phyloP scores from a whole-genome alignment of 1,284 basidiomycete genomes.

The Irpex sp. region DNA sequence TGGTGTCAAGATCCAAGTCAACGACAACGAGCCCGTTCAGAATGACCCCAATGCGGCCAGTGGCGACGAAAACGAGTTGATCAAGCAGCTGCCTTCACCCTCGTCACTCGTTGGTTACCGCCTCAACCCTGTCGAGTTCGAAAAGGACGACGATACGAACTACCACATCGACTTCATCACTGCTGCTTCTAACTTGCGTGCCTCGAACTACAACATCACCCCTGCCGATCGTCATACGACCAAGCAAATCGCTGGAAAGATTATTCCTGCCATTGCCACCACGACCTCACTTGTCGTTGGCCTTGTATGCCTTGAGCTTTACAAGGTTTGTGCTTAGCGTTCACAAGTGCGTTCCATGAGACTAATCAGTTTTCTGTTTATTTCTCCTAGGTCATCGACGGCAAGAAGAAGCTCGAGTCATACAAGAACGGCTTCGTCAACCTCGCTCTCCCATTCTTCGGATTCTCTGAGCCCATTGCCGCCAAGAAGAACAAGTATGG shows the following conservation, averaged over 20 bases:
- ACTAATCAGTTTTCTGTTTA: too few species aligned
- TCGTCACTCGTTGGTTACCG: conserved; percentile 94
- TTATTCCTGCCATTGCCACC: conserved; percentile 99
- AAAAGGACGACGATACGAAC: conserved; percentile 99
- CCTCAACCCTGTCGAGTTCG: conserved; percentile 93
- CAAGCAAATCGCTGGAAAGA: conserved; percentile 99
- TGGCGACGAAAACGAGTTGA: conserved; percentile 50
- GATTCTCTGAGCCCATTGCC: conserved; percentile 96
- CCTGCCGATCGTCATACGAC: conserved; percentile 91
- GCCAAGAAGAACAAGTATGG: conserved; percentile 91
- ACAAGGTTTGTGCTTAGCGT: conserved; percentile 63
- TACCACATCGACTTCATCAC: conserved; percentile 99
- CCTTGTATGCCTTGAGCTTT: conserved; percentile 94
- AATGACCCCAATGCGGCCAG: conserved; percentile 69
- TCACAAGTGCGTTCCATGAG: background rate
- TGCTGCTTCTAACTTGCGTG: conserved; percentile 95
- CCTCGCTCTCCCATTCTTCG: conserved; percentile 97
- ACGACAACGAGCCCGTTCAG: conserved; percentile 51
- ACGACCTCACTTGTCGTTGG: conserved; percentile 96
- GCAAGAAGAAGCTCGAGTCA: conserved; percentile 88
- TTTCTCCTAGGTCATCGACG: conserved; percentile 79
- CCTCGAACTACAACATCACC: conserved; percentile 92
- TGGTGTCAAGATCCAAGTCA: conserved; percentile 94
- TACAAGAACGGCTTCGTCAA: conserved; percentile 99
- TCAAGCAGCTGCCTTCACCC: conserved; percentile 77